Base-by-base conservation (phyloP, 805 yeast genomes). In the Candida sakaeoensis region DNA sequence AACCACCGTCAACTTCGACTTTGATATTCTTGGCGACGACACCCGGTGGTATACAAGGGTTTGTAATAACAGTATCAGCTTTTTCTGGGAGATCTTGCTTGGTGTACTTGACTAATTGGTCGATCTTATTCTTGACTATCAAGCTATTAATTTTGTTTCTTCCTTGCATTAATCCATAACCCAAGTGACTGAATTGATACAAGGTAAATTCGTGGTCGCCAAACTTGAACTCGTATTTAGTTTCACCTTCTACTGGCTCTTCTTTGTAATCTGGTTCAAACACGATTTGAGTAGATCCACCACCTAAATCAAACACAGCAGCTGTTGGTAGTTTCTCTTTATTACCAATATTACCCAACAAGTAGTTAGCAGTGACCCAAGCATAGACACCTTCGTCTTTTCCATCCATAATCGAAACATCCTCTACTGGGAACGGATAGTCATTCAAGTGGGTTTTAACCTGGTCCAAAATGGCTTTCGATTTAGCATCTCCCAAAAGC, bases 271-370 rank as follows among this genome's bases (percentile, higher is more conserved):
- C 74, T 16, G 99, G 99, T 70, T 93, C 98, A 61, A 93, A 93
- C 5, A 93, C 99, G 66, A 93, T 89, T 68, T 95, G 99, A 10
- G 99, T 93, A 5, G 97, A 88, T 3, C 98, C 98, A 55, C 99
- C 99, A 52, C 99, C 99, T 44, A 93, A 76, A 62, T 93, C 99
- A 56, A 93, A 93, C 8, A 93, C 95, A 16, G 98, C 99, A 36
- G 95, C 95, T 9, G 99, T 93, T 22, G 95, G 89, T 18, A 66
- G 60, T 61, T 82, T 83, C 29, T 77, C 81, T 16, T 79, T 60
- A n/a, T 72, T 58, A 12, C 98, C 99, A 60, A 93, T 91, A 68
- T 91, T 93, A 30, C 97, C 98, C 51, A 91, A 74, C 49, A 93
- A 69, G 61, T 82, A 93, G 68, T 93, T 93, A 37, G 96, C 82